Evolutionary conservation across 495 filamentous ascomycete genomes (phyloP).

Genomic region (Astrothelium macrocarpum): DNA sequence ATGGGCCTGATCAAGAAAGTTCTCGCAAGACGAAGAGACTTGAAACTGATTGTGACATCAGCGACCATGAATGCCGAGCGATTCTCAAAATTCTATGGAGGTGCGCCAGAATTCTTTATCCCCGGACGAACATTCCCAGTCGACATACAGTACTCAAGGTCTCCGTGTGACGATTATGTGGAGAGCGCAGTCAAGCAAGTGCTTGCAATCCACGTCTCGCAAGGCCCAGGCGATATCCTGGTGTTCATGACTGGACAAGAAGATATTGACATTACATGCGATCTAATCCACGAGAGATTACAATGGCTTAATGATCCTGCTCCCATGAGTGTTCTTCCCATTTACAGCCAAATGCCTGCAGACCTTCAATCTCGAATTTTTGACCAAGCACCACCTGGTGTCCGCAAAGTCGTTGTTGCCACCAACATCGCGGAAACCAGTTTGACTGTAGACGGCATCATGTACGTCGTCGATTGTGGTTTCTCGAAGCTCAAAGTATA

Average conservation of each 20-base stretch:
- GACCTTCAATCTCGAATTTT: conserved; percentile 98
- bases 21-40: conserved; percentile 73
- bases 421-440: conserved; percentile 98
- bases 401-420: conserved; percentile 94
- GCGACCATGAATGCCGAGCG: conserved; percentile 98
- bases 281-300: conserved; percentile 81
- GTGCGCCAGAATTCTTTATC: conserved; percentile 96
- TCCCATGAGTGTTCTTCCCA: conserved; percentile 88
- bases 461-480: conserved; percentile 96
- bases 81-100: conserved; percentile 92
- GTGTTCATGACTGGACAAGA: conserved; percentile 99
- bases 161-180: conserved; percentile 95
- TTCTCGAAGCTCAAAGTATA: conserved; percentile 98
- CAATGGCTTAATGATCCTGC: conserved; percentile 88
- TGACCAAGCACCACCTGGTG: conserved; percentile 77
- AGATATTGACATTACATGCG: conserved; percentile 95
- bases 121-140: conserved; percentile 96
- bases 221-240: conserved; percentile 84
- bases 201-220: conserved; percentile 92
- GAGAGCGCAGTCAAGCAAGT: conserved; percentile 95
- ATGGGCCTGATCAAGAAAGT: conserved; percentile 99
- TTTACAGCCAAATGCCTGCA: conserved; percentile 99
- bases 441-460: conserved; percentile 97
- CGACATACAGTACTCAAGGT: conserved; percentile 89
- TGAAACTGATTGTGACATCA: conserved; percentile 96